Base-by-base conservation (phyloP, 163 green algal genomes). In the Chlamydomonas reinhardtii region DNA sequence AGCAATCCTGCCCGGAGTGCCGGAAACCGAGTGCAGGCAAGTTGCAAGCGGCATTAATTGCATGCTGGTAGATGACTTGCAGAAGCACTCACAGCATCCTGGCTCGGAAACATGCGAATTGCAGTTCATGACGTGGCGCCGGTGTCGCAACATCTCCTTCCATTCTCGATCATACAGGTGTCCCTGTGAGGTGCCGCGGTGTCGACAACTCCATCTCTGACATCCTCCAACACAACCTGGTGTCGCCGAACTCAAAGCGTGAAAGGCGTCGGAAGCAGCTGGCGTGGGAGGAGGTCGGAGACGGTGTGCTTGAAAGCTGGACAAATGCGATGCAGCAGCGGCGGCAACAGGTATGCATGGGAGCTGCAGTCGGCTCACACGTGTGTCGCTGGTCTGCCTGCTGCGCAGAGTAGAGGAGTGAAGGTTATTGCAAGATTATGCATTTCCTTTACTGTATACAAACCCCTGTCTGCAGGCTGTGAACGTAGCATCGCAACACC, bases 1-100 rank as follows among this genome's bases (percentile, higher is more conserved):
- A 90, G 15, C 84, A 88, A 29, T 89, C 88, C 0, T 93, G 91
- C 81, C 91, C 89, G 4, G 73, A 90, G 19, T 94, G 91, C 86
- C 73, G 88, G 1, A 89, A 90, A 54, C 70, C 82, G 0, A 83
- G 78, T 35, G 68, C 73, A 72, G 76, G 87, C 91, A 72, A 61
- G 65, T 86, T 56, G 48, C 48, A 17, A 56, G 48, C 48, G 1
- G 14, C 14, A 17, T 9, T 56, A 17, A 56, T 56, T 1, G 9
- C 39, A 5, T 48, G 39, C 39, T 14, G 5, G 39, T 48, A n/a
- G 39, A 48, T 48, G 5, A 8, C 39, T 5, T 48, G 39, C 39
- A 48, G 39, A n/a, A n/a, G n/a, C n/a, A n/a, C n/a, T 48, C 39
- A 48, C 8, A 14, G 39, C 5, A 8, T 48, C 5, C 39, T 48